These are phyloP conservation scores for Paxillus involutus DNA, from an alignment of 768 basidiomycete species.

Conservation along the genomic window DNA sequence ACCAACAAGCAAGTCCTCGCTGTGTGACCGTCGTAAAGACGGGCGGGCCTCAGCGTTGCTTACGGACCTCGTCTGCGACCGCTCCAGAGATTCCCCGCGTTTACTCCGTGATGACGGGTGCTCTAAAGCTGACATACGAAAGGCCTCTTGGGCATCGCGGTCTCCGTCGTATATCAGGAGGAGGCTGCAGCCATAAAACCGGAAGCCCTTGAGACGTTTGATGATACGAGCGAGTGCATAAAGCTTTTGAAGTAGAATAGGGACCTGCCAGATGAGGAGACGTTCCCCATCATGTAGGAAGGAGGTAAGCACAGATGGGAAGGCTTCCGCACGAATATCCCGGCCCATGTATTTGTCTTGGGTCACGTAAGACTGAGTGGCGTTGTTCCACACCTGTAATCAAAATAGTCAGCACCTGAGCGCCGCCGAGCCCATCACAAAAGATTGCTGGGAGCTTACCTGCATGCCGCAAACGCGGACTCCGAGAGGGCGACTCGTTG, in stretches of 20 bases:
- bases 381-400: constrained; percentile 87
- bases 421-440: not conserved
- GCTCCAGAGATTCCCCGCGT: constrained; percentile 77
- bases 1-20: constrained; percentile 75
- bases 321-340: constrained; percentile 83
- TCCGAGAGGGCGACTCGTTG: constrained; percentile 88
- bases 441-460: constrained; percentile 49
- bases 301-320: constrained; percentile 74
- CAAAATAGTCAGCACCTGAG: constrained; percentile 6
- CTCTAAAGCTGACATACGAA: constrained; percentile 60
- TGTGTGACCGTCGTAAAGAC: constrained; percentile 68
- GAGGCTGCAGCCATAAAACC: constrained; percentile 97
- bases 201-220: constrained; percentile 86
- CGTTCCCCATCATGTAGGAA: constrained; percentile 86
- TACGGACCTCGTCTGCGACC: constrained; percentile 43
- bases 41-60: constrained; percentile 42
- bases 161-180: constrained; percentile 98
- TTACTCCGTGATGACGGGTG: constrained; percentile 65
- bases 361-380: constrained; percentile 78
- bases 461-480: constrained; percentile 99
- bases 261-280: constrained; percentile 89
- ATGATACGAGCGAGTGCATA: constrained; percentile 93
- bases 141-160: constrained; percentile 77
- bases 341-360: constrained; percentile 98
- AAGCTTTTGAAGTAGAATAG: constrained; percentile 84